Conservation (phyloP, 2,329 filamentous ascomycete species). For the Hymenoscyphus fructigenus region DNA sequence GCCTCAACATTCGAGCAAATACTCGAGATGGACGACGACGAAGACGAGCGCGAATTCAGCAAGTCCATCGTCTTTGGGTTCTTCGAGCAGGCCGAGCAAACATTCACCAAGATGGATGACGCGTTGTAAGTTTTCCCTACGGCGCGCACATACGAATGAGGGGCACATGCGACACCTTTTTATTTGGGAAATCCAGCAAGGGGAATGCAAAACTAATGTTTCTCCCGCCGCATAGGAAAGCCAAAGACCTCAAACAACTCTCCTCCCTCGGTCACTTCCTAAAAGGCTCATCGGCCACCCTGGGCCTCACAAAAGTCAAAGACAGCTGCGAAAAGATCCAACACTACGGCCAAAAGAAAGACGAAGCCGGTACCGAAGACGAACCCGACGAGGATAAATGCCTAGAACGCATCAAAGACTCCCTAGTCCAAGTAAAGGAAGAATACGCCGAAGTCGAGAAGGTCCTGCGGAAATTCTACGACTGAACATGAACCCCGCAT, state of each 20-base stretch:
- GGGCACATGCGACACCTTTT: not conserved
- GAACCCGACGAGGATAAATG: constrained; percentile 67
- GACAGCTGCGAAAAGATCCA: constrained; percentile 97
- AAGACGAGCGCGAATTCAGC: constrained; percentile 83
- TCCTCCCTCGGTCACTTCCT: constrained; percentile 91
- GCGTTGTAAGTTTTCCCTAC: constrained; percentile 66
- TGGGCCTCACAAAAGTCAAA: constrained; percentile 86
- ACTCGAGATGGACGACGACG: constrained; percentile 95
- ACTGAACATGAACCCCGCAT: not conserved
- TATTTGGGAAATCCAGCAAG: not conserved
- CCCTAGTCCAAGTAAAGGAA: constrained; percentile 67
- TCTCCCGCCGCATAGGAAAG: constrained; percentile 51
- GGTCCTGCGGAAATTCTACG: constrained; percentile 55
- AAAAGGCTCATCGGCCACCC: constrained; percentile 93
- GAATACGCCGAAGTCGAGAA: constrained; percentile 75
- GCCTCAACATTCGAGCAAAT: constrained; percentile 85
- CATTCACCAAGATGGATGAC: constrained; percentile 80
- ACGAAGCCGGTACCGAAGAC: constrained; percentile 67
- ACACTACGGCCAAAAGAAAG: constrained; percentile 81
- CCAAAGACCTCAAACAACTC: constrained; percentile 69
- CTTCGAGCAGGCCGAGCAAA: constrained; percentile 85
- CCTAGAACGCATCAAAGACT: constrained; percentile 67
- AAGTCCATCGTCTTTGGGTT: constrained; percentile 86
- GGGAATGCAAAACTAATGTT: not conserved
- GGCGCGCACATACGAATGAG: not conserved